Percentiles rank a stretch among this genome's conserved stretches.
Evolutionary conservation across 225 moss, liverwort and hornwort species (phyloP).

Genomic region (Thuidium tamariscinum): DNA sequence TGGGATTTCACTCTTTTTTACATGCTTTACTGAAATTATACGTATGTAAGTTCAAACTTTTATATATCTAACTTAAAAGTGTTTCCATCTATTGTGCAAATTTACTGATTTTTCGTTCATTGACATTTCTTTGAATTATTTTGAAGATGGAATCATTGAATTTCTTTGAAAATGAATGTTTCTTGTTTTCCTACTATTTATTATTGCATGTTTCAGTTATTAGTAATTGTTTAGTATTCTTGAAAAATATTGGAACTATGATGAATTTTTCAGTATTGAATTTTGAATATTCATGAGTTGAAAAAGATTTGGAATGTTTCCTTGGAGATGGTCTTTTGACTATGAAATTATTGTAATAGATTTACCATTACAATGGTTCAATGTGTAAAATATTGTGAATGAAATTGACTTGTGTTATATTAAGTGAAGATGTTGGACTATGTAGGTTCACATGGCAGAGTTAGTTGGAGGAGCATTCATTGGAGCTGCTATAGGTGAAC

Average conservation of each 20-base stretch:
- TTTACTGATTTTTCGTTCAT: not conserved
- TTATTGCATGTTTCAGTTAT: not conserved
- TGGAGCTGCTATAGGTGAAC: not conserved
- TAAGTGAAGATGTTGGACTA: too few species aligned
- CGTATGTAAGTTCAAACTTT: not conserved
- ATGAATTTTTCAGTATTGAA: rapidly evolving
- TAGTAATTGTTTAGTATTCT: not conserved
- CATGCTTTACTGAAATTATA: not conserved
- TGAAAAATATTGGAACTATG: too few species aligned
- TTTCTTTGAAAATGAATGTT: not conserved
- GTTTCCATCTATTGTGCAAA: too few species aligned
- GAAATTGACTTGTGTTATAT: not conserved
- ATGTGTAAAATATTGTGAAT: not conserved
- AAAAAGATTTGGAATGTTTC: not conserved
- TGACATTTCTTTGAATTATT: not conserved
- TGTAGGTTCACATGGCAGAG: not conserved
- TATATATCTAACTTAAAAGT: not conserved
- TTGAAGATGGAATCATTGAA: not conserved
- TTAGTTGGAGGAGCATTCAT: not conserved
- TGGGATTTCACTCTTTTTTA: not conserved
- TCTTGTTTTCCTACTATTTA: not conserved
- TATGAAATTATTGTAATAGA: not conserved
- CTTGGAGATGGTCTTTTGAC: not conserved
- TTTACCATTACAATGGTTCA: too few species aligned
- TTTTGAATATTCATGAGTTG: rapidly evolving